Conservation (phyloP, 345 rosid genomes). For the Melaleuca alternifolia region DNA sequence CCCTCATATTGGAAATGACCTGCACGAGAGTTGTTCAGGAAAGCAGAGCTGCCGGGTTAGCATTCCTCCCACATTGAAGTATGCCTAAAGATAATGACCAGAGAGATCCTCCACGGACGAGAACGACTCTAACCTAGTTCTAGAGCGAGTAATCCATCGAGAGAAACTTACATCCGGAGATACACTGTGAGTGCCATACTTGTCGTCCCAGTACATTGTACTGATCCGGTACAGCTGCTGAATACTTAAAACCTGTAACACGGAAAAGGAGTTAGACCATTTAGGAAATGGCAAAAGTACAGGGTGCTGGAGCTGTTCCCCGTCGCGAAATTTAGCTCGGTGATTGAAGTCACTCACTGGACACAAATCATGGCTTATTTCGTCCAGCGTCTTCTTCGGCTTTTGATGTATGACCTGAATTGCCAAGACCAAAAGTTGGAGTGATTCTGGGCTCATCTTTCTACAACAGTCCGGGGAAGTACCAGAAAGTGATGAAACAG, state of each 20-base stretch:
- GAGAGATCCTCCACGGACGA: neutral
- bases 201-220: constrained; percentile 98
- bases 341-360: constrained; percentile 42
- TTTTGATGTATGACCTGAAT: constrained; percentile 90
- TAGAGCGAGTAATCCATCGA: constrained; percentile 4
- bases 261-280: neutral
- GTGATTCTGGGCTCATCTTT: neutral
- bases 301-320: neutral
- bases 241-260: constrained; percentile 64
- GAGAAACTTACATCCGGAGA: constrained; percentile 65
- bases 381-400: constrained; percentile 79
- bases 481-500: neutral
- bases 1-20: constrained; percentile 91
- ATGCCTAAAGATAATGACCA: neutral
- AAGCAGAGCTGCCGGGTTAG: neutral
- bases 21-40: constrained; percentile 4
- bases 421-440: neutral
- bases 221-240: constrained; percentile 87
- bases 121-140: constrained; percentile 3
- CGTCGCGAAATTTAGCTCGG: neutral
- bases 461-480: neutral
- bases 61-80: neutral
- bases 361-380: constrained; percentile 88
- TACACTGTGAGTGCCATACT: constrained; percentile 88
- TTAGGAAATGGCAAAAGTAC: neutral